Base-by-base conservation (phyloP, 768 basidiomycete genomes). In the Melanogaster broomeanus region DNA sequence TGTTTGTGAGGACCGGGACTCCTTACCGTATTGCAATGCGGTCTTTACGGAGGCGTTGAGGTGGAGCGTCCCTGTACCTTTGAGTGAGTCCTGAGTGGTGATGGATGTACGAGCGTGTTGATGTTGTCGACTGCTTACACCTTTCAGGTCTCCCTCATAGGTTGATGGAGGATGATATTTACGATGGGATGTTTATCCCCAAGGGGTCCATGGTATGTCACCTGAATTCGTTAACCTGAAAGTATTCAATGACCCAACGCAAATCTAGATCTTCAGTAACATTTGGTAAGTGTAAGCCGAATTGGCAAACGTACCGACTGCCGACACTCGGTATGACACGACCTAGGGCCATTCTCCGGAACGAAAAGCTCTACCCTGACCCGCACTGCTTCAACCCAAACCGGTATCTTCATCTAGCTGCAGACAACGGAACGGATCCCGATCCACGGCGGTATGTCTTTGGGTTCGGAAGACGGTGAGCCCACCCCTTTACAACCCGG, bases 121-220 rank as follows among this genome's bases (percentile, higher is more conserved):
- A 44, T 21, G 7, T n/a, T n/a, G 48, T 33, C 39, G 56, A 45
- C 28, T 42, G 11, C 11, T 47, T 42, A 7, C 15, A 48, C 39
- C 24, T 22, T 47, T 37, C 35, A 85, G 85, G 75, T 49, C 74
- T 88, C 35, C 86, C 86, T 0, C 86, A 87, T 52, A 74, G 83
- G 41, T 56, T 84, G 59, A 83, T 77, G 72, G 79, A 85, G 62
- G 82, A 87, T 56, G 84, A 88, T 59, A 65, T 82, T 34, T 88
- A 87, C 61, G 66, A 77, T 25, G 81, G 77, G 11, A 75, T 76
- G 72, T 72, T 75, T 48, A 79, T 88, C 45, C 84, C 85, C 28
- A 81, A 83, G 61, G 86, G 86, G 12, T 77, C 85, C 4, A 62
- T 85, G 56, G 80, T 81, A 44, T 48, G 74, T 67, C 16, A 3